phyloP scores from a whole-genome alignment of 805 yeast species.

The Kregervanrija delftensis region DNA sequence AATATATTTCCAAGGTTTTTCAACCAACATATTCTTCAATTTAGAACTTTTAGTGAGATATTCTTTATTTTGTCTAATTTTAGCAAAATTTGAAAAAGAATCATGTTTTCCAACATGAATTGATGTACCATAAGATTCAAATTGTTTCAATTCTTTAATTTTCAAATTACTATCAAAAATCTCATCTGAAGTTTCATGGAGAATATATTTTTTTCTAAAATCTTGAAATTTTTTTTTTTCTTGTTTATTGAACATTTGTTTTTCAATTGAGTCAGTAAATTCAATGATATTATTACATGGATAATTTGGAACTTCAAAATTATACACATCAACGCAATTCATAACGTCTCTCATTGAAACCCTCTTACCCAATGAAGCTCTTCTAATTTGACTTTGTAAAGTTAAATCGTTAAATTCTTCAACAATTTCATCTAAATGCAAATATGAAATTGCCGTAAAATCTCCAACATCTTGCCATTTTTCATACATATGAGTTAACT shows the following conservation, averaged over 20 bases:
- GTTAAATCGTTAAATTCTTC: background rate
- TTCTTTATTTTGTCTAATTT: constrained; percentile 1
- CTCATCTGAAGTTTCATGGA: background rate
- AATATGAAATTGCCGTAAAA: background rate
- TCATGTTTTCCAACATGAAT: background rate
- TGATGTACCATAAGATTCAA: background rate
- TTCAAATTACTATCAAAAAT: background rate
- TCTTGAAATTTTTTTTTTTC: constrained; percentile 1
- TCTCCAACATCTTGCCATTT: constrained; percentile 6
- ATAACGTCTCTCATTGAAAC: background rate
- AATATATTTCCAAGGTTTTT: constrained; percentile 3
- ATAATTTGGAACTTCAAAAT: background rate
- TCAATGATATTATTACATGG: background rate
- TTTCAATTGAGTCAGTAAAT: background rate
- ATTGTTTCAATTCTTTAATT: background rate
- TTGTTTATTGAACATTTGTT: background rate
- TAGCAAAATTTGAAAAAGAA: constrained; percentile 1
- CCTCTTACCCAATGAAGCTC: background rate
- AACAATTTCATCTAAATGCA: background rate
- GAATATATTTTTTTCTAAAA: constrained; percentile 1
- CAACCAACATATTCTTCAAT: background rate
- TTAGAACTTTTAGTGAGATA: background rate
- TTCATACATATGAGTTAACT: background rate
- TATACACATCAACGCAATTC: constrained; percentile 4
- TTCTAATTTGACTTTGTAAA: background rate